These are phyloP conservation scores for Penicillium lividum DNA, from an alignment of 495 filamentous ascomycete species.

Conservation along the genomic window DNA sequence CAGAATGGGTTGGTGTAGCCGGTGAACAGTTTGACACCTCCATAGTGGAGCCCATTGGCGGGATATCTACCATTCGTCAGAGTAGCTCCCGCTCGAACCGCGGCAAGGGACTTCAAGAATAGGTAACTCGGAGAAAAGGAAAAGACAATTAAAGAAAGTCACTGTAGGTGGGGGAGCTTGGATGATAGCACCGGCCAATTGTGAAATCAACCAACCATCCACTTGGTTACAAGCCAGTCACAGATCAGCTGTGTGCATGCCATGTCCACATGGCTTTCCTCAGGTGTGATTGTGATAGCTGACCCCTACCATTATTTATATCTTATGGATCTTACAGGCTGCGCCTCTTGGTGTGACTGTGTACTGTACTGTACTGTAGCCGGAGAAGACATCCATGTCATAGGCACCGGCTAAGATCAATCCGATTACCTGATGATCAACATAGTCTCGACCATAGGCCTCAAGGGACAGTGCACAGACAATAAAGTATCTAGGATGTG, in stretches of 20 bases:
- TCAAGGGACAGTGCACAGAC: constrained; percentile 1
- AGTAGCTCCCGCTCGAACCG: constrained; percentile 17
- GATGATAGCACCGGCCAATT: constrained; percentile 3
- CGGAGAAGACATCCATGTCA: neutral
- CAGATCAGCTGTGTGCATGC: constrained; percentile 6
- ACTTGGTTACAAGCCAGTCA: constrained; percentile 1
- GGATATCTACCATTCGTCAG: neutral
- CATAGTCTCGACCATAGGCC: neutral
- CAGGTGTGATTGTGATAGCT: neutral
- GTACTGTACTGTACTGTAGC: no score
- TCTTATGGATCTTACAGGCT: neutral
- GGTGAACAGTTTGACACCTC: constrained; percentile 24
- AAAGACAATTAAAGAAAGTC: neutral
- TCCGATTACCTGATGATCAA: neutral
- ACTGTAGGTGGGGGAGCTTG: constrained; percentile 9
- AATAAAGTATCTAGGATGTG: neutral
- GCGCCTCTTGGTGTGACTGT: neutral
- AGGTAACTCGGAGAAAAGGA: constrained; percentile 13
- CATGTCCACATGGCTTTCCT: constrained; percentile 14
- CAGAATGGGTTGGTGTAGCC: constrained; percentile 10
- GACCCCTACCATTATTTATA: neutral
- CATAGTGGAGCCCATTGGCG: constrained; percentile 1
- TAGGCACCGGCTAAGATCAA: neutral
- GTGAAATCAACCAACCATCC: neutral
- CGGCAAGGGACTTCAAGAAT: neutral